These are phyloP conservation scores for Stemphylium vesicarium DNA, from an alignment of 2,329 filamentous ascomycete genomes.

Conservation along the genomic window DNA sequence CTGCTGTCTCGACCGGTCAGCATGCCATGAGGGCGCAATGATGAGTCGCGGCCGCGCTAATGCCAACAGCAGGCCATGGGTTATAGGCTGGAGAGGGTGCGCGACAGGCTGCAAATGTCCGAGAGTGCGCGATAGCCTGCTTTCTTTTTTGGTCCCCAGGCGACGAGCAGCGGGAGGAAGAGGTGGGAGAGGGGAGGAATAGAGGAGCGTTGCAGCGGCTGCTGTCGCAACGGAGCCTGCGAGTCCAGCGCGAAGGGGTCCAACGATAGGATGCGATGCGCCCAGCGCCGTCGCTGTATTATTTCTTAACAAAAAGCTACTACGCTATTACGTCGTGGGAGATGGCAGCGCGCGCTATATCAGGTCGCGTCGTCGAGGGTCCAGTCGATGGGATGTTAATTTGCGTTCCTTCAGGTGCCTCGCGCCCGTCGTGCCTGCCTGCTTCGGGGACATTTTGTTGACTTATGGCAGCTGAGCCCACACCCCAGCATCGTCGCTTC, in stretches of 20 bases:
- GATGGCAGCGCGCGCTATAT: slow-evolving; percentile 10
- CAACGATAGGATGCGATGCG: slow-evolving; percentile 39
- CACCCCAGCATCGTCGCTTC: slow-evolving; percentile 16
- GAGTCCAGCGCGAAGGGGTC: slow-evolving; percentile 25
- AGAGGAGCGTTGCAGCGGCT: slow-evolving; percentile 7
- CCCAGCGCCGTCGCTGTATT: slow-evolving; percentile 31
- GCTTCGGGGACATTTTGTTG: slow-evolving; percentile 34
- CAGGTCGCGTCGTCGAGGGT: slow-evolving; percentile 21
- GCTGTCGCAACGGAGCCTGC: slow-evolving; percentile 20
- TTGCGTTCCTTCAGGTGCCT: slow-evolving; percentile 33
- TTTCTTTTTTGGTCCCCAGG: not conserved
- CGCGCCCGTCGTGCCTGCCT: slow-evolving; percentile 25
- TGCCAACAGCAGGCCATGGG: slow-evolving; percentile 26
- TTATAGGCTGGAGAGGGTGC: slow-evolving; percentile 20
- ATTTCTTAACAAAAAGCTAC: not conserved
- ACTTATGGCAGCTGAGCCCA: slow-evolving; percentile 26
- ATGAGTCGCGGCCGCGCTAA: slow-evolving; percentile 30
- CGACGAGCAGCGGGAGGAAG: not conserved
- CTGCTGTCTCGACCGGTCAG: slow-evolving; percentile 34
- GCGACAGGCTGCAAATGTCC: slow-evolving; percentile 5
- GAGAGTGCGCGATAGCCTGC: too few relatives aligned
- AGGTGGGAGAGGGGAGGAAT: not conserved
- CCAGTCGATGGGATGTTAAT: slow-evolving; percentile 30
- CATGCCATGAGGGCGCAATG: slow-evolving; percentile 36
- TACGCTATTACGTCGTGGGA: slow-evolving; percentile 8